Percentiles rank a stretch among this genome's conserved stretches.
These are phyloP conservation scores for Encephalitozoon intestinalis DNA, from an alignment of 371 early-diverging fungal species.

Conservation along the genomic window DNA sequence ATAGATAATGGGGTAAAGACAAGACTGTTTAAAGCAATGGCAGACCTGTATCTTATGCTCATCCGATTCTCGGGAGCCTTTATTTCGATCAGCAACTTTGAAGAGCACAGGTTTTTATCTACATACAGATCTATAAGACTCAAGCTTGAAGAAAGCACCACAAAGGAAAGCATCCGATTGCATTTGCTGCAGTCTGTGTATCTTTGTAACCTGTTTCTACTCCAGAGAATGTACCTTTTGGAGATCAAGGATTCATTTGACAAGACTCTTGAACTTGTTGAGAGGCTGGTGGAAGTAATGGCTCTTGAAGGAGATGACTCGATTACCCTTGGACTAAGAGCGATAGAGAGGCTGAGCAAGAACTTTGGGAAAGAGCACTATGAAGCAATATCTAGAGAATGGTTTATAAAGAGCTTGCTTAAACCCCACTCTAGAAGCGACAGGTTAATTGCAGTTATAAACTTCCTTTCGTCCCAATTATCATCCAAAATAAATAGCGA, in stretches of 20 bases:
- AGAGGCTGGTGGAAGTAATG: not conserved
- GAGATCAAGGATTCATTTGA: not conserved
- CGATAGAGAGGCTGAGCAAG: not conserved
- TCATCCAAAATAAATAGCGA: not conserved
- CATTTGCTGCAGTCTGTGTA: not conserved
- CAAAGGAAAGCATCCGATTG: not conserved
- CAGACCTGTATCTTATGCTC: not conserved
- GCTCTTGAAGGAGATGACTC: not conserved
- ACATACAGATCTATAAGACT: not conserved
- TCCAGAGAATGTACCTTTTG: not conserved
- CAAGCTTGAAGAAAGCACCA: not conserved
- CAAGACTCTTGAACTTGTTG: not conserved
- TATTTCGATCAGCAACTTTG: not conserved
- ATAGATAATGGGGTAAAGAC: not conserved
- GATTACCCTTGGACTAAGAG: not conserved
- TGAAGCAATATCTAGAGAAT: not conserved
- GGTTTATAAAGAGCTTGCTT: not conserved
- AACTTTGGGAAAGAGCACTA: not conserved
- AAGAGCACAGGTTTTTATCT: not conserved
- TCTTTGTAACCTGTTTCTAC: not conserved
- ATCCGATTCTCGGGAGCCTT: not conserved
- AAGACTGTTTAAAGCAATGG: not conserved
- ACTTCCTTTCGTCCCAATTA: not conserved
- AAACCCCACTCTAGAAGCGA: no score
- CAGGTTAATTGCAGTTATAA: not conserved